A percentile compares a stretch with the other conserved stretches of the same genome.
Conservation (phyloP, 2,329 filamentous ascomycete species). For the Colletotrichum spinosum region DNA sequence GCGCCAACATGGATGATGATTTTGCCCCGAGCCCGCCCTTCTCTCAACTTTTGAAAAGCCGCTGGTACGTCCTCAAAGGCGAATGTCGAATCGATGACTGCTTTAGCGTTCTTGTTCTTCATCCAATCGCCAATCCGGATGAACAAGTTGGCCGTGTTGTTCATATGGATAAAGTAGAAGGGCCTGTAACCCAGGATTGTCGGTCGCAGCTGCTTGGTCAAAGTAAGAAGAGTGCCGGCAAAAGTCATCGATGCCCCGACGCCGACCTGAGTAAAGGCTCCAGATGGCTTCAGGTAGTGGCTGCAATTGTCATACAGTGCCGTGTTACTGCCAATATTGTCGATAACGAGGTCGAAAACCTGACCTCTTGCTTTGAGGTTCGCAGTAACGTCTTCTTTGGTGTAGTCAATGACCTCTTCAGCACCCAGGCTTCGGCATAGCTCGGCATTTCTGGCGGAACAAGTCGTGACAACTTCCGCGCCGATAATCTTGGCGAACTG, state of each 20-base stretch:
- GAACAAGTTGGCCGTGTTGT: constrained; percentile 27
- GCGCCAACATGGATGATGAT: constrained; percentile 39
- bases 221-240: constrained; percentile 3
- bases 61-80: constrained; percentile 39
- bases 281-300: constrained; percentile 61
- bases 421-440: constrained; percentile 50
- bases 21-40: constrained; percentile 41
- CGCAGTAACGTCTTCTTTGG: constrained; percentile 31
- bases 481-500: constrained; percentile 51
- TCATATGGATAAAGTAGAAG: constrained; percentile 32
- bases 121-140: constrained; percentile 41
- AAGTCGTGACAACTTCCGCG: constrained; percentile 48
- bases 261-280: constrained; percentile 75
- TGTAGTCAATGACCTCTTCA: constrained; percentile 52
- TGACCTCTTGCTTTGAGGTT: constrained; percentile 36
- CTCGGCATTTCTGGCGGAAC: constrained; percentile 48
- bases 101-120: constrained; percentile 41
- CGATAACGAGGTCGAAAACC: constrained; percentile 43
- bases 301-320: constrained; percentile 38
- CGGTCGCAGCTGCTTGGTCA: not conserved
- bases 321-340: constrained; percentile 40
- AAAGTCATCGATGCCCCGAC: constrained; percentile 33
- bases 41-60: constrained; percentile 41
- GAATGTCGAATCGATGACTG: constrained; percentile 40
- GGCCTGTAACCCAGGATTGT: not conserved